Evolutionary conservation across 441 rosid genomes (phyloP), one percentile per base, ranked within the genome.

Genomic region (Croton setiger): DNA sequence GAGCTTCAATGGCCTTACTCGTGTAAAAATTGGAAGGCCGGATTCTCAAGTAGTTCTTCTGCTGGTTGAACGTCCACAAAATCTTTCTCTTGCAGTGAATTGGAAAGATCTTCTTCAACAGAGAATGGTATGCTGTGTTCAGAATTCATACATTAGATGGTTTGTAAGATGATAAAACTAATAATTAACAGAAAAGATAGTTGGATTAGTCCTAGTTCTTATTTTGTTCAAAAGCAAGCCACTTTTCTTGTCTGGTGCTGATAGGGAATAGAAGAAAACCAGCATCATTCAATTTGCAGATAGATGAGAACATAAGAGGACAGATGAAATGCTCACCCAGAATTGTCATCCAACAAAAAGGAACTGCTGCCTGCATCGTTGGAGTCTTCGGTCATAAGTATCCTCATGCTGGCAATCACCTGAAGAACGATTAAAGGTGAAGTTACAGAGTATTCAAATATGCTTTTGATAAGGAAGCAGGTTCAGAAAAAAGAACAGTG

Each of bases 391-490:
- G 91, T 96, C 98, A 91, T 96, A 58, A 88, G 89, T 69, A 93
- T 81, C 71, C 89, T 96, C 99, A 96, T 96, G 85, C 92, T 90
- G 65, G 96, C 77, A 71, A 96, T 88, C 74, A 96, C 99, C 99
- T 96, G 86, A 69, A 77, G 66, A 62, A 12, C 74, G 41, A 49
- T 37, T 63, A 41, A 43, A 48, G 60, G 57, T 31, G 35, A 60
- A 60, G 55, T 54, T 41, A 66, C 41, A 71, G 20, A 17, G 64
- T 53, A 74, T 41, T 78, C 49, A 53, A 59, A 66, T 36, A 41
- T 11, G 55, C 48, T 45, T n/a, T n/a, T 51, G 12, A 47, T 10
- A 27, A n/a, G 52, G 20, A 33, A 39, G 20, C 17, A 18, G 53
- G 58, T 44, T 45, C 55, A 37, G 44, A 47, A 64, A 37, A 57